Evolutionary conservation across 768 basidiomycete genomes (phyloP).

Genomic region (Lentinus tigrinus): DNA sequence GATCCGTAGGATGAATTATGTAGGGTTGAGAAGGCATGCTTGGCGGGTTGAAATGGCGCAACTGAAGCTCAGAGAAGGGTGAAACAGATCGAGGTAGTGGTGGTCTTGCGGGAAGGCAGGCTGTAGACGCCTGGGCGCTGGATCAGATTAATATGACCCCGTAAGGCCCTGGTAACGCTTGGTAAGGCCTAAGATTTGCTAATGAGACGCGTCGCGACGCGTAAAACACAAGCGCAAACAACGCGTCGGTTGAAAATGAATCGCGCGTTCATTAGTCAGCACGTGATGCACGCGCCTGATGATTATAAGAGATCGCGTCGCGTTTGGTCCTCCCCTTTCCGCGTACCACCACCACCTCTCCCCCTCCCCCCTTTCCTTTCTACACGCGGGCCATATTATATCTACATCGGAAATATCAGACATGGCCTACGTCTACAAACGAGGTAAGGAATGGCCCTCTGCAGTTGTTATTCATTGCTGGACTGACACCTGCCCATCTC

Average conservation of each 20-base stretch:
- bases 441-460: slow-evolving; percentile 40
- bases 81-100: not conserved
- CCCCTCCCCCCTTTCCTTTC: slow-evolving; percentile 9
- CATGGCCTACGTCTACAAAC: slow-evolving; percentile 57
- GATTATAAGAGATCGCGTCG: slow-evolving; percentile 28
- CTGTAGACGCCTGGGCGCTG: not conserved
- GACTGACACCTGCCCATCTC: slow-evolving; percentile 9
- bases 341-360: slow-evolving; percentile 27
- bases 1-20: slow-evolving; percentile 24
- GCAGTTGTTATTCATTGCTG: slow-evolving; percentile 6
- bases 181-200: not conserved
- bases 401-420: slow-evolving; percentile 9
- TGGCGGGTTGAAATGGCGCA: not conserved
- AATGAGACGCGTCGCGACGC: slow-evolving; percentile 11
- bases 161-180: too few relatives aligned
- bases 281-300: slow-evolving; percentile 13
- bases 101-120: not conserved
- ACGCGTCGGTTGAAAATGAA: slow-evolving; percentile 23
- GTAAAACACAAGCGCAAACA: slow-evolving; percentile 16
- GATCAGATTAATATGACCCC: too few relatives aligned
- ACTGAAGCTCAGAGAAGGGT: not conserved
- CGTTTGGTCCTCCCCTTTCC: slow-evolving; percentile 20
- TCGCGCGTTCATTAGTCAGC: slow-evolving; percentile 19
- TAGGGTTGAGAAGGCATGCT: slow-evolving; percentile 20
- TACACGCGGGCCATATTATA: slow-evolving; percentile 3